Evolutionary conservation across 2,329 filamentous ascomycete species (phyloP).

Genomic region (Aspergillus sergii): DNA sequence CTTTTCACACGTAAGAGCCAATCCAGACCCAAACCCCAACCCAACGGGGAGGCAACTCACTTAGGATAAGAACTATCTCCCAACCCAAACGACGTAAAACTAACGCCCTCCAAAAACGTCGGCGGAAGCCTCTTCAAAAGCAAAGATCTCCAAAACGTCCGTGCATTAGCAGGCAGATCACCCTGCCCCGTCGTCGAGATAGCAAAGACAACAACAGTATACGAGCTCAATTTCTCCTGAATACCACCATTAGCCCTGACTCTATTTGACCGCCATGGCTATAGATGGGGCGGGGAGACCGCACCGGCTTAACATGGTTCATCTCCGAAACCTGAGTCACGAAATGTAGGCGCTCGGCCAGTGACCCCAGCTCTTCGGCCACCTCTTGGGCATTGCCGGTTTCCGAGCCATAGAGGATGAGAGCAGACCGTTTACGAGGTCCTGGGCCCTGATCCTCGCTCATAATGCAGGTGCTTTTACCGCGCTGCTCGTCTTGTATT

Average conservation of each 20-base stretch:
- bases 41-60: conserved; percentile 48
- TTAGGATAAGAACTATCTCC: conserved; percentile 95
- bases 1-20: conserved; percentile 46
- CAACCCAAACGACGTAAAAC: conserved; percentile 84
- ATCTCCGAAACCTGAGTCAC: conserved; percentile 74
- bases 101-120: conserved; percentile 67
- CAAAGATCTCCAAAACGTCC: conserved; percentile 81
- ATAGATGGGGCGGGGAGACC: conserved; percentile 32
- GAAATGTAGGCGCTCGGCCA: conserved; percentile 79
- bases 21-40: neutral
- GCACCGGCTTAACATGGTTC: conserved; percentile 73
- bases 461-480: conserved; percentile 26
- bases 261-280: neutral
- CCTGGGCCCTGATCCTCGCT: conserved; percentile 17
- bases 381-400: conserved; percentile 93
- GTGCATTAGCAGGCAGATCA: conserved; percentile 82
- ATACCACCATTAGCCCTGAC: neutral
- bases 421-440: conserved; percentile 49
- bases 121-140: conserved; percentile 75
- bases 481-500: conserved; percentile 4
- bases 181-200: conserved; percentile 94
- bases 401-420: conserved; percentile 91
- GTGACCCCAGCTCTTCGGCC: conserved; percentile 77
- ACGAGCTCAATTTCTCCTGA: conserved; percentile 38
- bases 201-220: conserved; percentile 64